These are phyloP conservation scores for Monosporascus ibericus DNA, from an alignment of 2,329 filamentous ascomycete species.

Conservation along the genomic window DNA sequence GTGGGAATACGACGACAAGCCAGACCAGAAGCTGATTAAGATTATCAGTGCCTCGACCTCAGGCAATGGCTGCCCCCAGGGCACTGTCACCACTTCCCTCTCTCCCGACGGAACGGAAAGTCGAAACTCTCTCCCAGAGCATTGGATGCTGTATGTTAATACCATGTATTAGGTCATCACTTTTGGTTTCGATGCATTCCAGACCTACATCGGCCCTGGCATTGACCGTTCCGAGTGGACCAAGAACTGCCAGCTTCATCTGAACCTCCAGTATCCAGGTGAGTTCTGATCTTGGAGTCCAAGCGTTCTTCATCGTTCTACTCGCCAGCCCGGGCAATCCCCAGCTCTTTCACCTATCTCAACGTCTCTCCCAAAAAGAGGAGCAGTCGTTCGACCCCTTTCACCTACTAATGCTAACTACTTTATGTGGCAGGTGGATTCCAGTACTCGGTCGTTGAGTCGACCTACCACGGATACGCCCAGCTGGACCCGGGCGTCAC, in stretches of 20 bases:
- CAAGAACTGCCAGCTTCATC: constrained; percentile 44
- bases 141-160: constrained; percentile 4
- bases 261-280: constrained; percentile 39
- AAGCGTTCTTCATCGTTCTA: not conserved
- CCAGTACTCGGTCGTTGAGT: constrained; percentile 40
- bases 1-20: constrained; percentile 26
- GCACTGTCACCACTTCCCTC: constrained; percentile 35
- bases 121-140: not conserved
- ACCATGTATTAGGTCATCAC: constrained; percentile 32
- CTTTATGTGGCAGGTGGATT: constrained; percentile 24
- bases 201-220: constrained; percentile 41
- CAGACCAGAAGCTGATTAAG: constrained; percentile 29
- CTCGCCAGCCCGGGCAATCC: not conserved
- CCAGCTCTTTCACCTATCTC: too few species aligned
- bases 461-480: constrained; percentile 43
- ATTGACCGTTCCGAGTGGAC: constrained; percentile 28
- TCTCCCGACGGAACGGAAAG: constrained; percentile 36
- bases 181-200: constrained; percentile 41
- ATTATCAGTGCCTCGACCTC: constrained; percentile 34
- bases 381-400: too few species aligned
- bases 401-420: not conserved
- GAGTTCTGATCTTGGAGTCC: not conserved
- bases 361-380: too few species aligned
- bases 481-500: constrained; percentile 39
- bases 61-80: constrained; percentile 39